phyloP scores from a whole-genome alignment of 2,329 filamentous ascomycete species.

The Sporothrix protearum region DNA sequence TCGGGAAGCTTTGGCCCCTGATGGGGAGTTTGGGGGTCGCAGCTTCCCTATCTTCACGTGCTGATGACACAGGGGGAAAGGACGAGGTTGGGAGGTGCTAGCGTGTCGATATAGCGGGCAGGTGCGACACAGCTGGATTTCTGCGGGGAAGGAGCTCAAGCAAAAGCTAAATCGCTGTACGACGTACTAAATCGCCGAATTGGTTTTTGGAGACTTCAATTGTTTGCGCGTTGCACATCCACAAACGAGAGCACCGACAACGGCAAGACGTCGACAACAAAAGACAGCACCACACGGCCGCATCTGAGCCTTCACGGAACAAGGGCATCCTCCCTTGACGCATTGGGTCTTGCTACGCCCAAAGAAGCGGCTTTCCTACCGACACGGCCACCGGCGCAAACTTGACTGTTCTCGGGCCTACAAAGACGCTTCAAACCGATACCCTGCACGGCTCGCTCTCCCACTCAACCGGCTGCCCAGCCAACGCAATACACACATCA shows the following conservation, averaged over 20 bases:
- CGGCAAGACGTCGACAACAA: neutral
- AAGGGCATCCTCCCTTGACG: too few relatives aligned
- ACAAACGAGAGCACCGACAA: neutral
- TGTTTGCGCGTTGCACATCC: neutral
- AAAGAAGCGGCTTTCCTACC: neutral
- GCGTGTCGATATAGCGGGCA: slow-evolving; percentile 4
- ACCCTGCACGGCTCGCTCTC: neutral
- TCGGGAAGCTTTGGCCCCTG: slow-evolving; percentile 17
- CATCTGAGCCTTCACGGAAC: neutral
- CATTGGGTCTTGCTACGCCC: neutral
- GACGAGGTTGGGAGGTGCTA: slow-evolving; percentile 11
- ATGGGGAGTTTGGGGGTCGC: neutral
- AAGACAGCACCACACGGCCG: neutral
- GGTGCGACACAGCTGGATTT: slow-evolving; percentile 11
- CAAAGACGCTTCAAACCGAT: neutral
- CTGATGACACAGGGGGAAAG: slow-evolving; percentile 1
- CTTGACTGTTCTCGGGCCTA: neutral
- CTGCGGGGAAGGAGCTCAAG: slow-evolving; percentile 14
- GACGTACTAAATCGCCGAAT: neutral
- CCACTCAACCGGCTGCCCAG: neutral
- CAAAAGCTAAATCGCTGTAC: neutral
- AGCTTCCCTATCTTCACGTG: slow-evolving; percentile 19
- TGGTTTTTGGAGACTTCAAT: neutral
- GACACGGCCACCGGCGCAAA: neutral
- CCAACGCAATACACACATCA: neutral